Conservation (phyloP, 495 filamentous ascomycete species). For the Letharia lupina region DNA sequence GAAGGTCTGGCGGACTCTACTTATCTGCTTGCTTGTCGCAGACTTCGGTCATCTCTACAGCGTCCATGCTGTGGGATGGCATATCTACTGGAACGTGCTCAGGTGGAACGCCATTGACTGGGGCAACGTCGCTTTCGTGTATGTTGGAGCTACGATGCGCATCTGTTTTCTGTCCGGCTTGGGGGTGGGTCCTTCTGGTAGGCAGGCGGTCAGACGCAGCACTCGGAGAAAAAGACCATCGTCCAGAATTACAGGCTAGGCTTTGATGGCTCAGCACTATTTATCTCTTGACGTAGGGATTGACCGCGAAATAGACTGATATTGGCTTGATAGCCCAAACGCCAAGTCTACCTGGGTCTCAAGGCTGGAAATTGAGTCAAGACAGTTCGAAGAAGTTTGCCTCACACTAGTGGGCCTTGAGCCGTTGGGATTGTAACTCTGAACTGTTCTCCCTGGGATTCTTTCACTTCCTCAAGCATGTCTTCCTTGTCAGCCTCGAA, state of each 20-base stretch:
- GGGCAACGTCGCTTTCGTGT: conserved; percentile 58
- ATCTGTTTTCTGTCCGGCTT: conserved; percentile 41
- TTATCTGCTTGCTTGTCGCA: conserved; percentile 53
- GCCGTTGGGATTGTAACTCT: not conserved
- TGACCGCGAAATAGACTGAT: not conserved
- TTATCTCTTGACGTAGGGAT: not conserved
- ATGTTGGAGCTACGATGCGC: conserved; percentile 47
- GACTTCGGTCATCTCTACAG: conserved; percentile 62
- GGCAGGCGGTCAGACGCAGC: conserved; percentile 8
- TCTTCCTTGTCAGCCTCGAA: not conserved
- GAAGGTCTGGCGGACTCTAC: conserved; percentile 53
- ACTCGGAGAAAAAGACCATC: conserved; percentile 15
- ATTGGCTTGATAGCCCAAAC: not conserved
- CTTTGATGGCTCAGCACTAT: not conserved
- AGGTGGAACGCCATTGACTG: conserved; percentile 58
- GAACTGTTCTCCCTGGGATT: not conserved
- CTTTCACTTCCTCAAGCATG: not conserved
- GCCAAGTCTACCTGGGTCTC: not conserved
- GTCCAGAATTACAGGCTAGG: conserved; percentile 1
- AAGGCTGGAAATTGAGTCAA: not conserved
- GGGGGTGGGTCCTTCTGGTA: not conserved
- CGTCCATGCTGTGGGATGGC: conserved; percentile 39
- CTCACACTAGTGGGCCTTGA: not conserved
- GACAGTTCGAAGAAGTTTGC: not conserved
- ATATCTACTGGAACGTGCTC: conserved; percentile 48